phyloP scores from a whole-genome alignment of 2,329 filamentous ascomycete genomes.

The Colletotrichum sp. region DNA sequence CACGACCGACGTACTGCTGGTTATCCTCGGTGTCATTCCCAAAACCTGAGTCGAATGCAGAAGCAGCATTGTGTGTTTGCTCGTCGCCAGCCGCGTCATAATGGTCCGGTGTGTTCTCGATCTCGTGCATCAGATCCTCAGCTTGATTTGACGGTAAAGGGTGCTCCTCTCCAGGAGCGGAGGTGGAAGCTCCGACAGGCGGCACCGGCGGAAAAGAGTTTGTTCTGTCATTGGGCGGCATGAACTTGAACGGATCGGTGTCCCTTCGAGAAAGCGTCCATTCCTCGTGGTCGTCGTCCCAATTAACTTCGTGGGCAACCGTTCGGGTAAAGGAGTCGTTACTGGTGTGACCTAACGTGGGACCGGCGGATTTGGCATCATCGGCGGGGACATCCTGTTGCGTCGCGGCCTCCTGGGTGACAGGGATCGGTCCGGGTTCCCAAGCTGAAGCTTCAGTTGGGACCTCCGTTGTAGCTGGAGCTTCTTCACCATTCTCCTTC shows the following conservation, averaged over 20 bases:
- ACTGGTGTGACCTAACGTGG: slow-evolving; percentile 50
- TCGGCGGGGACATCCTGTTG: not conserved
- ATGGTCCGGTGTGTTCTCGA: slow-evolving; percentile 50
- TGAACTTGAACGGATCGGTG: slow-evolving; percentile 64
- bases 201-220: slow-evolving; percentile 69
- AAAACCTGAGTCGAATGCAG: slow-evolving; percentile 26
- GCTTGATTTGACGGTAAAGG: slow-evolving; percentile 55
- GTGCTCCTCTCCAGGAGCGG: slow-evolving; percentile 31
- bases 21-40: slow-evolving; percentile 17
- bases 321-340: slow-evolving; percentile 69
- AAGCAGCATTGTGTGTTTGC: not conserved
- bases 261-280: slow-evolving; percentile 58
- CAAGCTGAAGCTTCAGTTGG: not conserved
- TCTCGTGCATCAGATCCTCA: slow-evolving; percentile 57
- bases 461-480: not conserved
- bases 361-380: slow-evolving; percentile 2
- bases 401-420: not conserved
- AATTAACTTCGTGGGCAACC: slow-evolving; percentile 66
- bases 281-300: slow-evolving; percentile 64
- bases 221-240: slow-evolving; percentile 61
- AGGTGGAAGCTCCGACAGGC: slow-evolving; percentile 28
- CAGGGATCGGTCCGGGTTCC: not conserved
- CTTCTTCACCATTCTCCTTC: not conserved
- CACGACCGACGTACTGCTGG: slow-evolving; percentile 47
- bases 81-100: slow-evolving; percentile 43